Evolutionary conservation across 306 rosid genomes (phyloP).

Genomic region (Vigna hirtella): DNA sequence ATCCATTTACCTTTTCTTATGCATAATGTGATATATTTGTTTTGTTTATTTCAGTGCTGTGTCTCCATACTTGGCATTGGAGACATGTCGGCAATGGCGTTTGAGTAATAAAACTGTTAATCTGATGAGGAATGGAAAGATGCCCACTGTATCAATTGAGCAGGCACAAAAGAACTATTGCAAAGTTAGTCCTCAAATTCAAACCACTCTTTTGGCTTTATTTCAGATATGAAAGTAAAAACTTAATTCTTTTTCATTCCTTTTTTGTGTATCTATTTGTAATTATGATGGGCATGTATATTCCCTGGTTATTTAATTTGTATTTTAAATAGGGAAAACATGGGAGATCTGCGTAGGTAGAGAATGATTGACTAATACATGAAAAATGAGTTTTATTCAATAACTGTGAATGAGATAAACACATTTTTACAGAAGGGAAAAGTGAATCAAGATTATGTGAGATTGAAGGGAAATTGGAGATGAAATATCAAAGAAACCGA

Average conservation of each 20-base stretch:
- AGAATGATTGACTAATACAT: conserved; percentile 23
- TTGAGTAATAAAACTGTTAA: conserved; percentile 92
- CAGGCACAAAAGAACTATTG: conserved; percentile 96
- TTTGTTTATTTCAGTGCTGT: conserved; percentile 72
- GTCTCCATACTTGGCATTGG: conserved; percentile 97
- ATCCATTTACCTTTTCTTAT: conserved; percentile 22
- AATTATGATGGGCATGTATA: conserved; percentile 19
- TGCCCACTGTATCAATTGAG: conserved; percentile 97
- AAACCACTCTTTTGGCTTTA: conserved; percentile 10
- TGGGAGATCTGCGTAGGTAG: conserved; percentile 6
- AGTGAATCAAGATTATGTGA: background rate
- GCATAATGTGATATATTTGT: conserved; percentile 31
- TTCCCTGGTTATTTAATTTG: conserved; percentile 21
- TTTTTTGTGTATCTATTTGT: background rate
- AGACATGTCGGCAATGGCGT: conserved; percentile 99
- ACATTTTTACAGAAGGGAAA: background rate
- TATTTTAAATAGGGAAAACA: conserved; percentile 13
- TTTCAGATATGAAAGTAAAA: conserved; percentile 9
- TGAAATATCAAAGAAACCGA: background rate
- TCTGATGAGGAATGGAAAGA: conserved; percentile 97
- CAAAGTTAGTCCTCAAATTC: conserved; percentile 68
- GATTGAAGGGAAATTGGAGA: background rate
- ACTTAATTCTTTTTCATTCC: background rate
- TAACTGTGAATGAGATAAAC: background rate
- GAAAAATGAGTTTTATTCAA: conserved; percentile 28